phyloP scores from a whole-genome alignment of 345 rosid species.

The Carallia pectinifolia region DNA sequence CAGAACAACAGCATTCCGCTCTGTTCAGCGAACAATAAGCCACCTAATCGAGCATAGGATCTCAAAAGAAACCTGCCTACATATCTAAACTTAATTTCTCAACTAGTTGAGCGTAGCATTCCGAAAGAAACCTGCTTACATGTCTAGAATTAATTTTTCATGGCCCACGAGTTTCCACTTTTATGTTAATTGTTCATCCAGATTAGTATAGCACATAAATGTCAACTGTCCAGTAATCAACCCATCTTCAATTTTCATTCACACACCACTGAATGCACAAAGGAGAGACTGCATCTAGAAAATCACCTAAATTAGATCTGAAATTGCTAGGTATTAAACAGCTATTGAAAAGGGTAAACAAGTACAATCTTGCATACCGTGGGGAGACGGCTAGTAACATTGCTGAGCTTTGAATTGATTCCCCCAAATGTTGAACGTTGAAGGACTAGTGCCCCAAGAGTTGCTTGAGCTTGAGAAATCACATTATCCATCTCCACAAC shows the following conservation, averaged over 20 bases:
- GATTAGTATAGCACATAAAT: background rate
- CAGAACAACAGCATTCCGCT: background rate
- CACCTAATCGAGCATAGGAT: too few species aligned
- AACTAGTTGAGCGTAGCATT: conserved; percentile 6
- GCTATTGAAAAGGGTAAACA: conserved; percentile 1
- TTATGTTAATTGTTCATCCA: background rate
- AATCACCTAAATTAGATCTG: background rate
- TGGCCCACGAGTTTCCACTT: background rate
- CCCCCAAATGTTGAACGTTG: conserved; percentile 95
- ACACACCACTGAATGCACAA: background rate
- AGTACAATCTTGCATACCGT: conserved; percentile 45
- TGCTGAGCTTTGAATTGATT: conserved; percentile 87
- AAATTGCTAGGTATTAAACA: background rate
- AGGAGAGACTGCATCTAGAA: background rate
- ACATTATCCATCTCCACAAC: conserved; percentile 80
- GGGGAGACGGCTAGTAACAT: conserved; percentile 89
- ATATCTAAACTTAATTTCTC: too few species aligned
- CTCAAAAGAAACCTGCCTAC: too few species aligned
- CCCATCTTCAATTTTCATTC: background rate
- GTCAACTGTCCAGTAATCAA: too few species aligned
- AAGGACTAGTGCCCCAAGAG: conserved; percentile 77
- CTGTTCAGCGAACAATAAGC: background rate
- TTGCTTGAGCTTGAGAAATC: conserved; percentile 94
- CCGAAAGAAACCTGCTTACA: background rate
- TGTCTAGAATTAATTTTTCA: background rate